Evolutionary conservation across 345 rosid genomes (phyloP).

Genomic region (Eutrema yunnanense): DNA sequence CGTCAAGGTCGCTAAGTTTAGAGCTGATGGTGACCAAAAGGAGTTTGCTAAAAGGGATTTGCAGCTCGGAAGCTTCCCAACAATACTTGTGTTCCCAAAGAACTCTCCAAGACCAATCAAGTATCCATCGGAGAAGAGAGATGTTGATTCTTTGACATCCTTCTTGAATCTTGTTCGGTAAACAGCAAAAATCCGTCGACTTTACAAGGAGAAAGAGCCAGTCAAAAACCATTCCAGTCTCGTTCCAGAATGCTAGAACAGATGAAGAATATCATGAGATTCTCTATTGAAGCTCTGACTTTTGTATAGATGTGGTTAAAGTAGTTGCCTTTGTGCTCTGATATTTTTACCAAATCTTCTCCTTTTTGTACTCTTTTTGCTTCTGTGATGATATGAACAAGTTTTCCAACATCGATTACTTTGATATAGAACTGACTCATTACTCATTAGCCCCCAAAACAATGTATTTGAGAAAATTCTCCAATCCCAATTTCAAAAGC

Average conservation of each 20-base stretch:
- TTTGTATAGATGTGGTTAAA: neutral
- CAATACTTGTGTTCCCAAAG: constrained; percentile 75
- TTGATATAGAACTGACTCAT: neutral
- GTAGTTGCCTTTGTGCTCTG: neutral
- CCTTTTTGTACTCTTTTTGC: neutral
- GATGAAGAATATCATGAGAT: neutral
- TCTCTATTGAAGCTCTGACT: neutral
- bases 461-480: neutral
- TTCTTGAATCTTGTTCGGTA: constrained; percentile 73
- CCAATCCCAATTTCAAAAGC: neutral
- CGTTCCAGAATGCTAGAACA: constrained; percentile 27
- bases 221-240: neutral
- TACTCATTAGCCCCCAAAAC: neutral
- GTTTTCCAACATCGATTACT: neutral
- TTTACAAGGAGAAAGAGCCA: neutral
- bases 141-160: constrained; percentile 78
- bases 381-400: neutral
- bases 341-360: neutral
- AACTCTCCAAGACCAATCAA: constrained; percentile 70
- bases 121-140: constrained; percentile 89
- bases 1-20: constrained; percentile 83
- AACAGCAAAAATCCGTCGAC: constrained; percentile 11
- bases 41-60: constrained; percentile 65
- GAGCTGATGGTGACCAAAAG: constrained; percentile 81
- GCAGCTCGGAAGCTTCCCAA: constrained; percentile 87